A percentile compares a stretch with the other conserved stretches of the same genome.
Conservation (phyloP, 75 land plant species). For the Pinus taeda region DNA sequence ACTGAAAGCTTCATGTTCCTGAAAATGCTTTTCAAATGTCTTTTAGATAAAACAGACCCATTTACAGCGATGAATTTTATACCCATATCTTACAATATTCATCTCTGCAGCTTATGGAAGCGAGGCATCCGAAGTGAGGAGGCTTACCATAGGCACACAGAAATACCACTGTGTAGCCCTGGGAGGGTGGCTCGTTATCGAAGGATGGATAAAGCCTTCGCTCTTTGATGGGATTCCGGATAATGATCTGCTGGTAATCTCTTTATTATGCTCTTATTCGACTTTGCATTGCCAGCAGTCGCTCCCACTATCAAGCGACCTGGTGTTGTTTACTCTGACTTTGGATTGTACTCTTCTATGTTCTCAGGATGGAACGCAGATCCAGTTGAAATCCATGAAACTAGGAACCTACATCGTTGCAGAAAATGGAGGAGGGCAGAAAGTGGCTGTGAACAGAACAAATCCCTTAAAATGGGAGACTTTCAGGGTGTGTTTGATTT, state of each 20-base stretch:
- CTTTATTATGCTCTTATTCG: not conserved
- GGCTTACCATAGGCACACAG: too few species aligned
- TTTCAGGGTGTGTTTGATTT: conserved; percentile 46
- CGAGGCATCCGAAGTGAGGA: too few species aligned
- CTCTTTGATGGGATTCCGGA: conserved; percentile 65
- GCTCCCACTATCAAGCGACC: not conserved
- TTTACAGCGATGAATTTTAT: too few species aligned
- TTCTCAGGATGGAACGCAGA: conserved; percentile 76
- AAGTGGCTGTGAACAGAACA: conserved; percentile 53
- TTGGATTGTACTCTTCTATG: not conserved
- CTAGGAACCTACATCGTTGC: conserved; percentile 61
- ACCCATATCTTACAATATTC: too few species aligned
- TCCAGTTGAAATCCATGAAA: conserved; percentile 58
- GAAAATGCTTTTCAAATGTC: too few species aligned
- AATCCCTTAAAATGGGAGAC: conserved; percentile 73
- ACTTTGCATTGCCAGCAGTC: not conserved
- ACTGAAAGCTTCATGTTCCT: too few species aligned
- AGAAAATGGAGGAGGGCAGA: conserved; percentile 70
- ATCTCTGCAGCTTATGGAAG: too few species aligned
- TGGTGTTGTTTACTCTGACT: not conserved
- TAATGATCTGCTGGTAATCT: conserved; percentile 39
- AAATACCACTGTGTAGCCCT: conserved; percentile 21
- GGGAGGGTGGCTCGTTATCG: conserved; percentile 77
- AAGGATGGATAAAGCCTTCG: conserved; percentile 75
- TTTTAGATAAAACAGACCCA: too few species aligned